phyloP scores from a whole-genome alignment of 768 basidiomycete genomes.

The Porphyrellus cyaneotinctus region DNA sequence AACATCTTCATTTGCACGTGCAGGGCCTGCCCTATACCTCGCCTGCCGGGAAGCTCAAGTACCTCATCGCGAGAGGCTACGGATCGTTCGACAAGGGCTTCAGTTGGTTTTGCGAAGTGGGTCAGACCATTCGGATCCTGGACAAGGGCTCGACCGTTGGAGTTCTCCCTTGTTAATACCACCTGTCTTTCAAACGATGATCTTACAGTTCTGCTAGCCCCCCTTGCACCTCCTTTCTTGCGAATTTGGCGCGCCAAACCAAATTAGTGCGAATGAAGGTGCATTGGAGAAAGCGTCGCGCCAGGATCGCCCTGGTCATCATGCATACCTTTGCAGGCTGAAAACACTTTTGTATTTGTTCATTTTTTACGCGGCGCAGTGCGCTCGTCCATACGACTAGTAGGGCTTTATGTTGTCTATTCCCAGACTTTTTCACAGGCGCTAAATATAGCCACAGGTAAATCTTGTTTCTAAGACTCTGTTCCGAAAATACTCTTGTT shows the following conservation, averaged over 20 bases:
- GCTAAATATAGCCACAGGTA: neutral
- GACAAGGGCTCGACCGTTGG: conserved; percentile 49
- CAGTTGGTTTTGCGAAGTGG: conserved; percentile 67
- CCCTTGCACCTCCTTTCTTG: neutral
- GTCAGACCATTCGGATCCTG: conserved; percentile 58
- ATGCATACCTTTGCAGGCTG: too few relatives aligned
- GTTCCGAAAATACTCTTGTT: neutral
- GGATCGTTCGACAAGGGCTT: conserved; percentile 54
- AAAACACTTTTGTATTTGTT: too few relatives aligned
- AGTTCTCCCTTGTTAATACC: conserved; percentile 44
- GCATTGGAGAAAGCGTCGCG: neutral
- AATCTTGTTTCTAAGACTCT: neutral
- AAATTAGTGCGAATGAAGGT: neutral
- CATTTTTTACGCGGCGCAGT: too few relatives aligned
- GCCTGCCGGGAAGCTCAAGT: conserved; percentile 38
- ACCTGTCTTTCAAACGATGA: neutral
- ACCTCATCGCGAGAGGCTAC: conserved; percentile 41
- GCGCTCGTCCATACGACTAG: neutral
- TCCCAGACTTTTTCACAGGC: too few relatives aligned
- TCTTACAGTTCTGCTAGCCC: neutral
- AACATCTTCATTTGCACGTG: conserved; percentile 74
- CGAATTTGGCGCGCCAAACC: neutral
- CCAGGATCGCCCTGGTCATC: neutral
- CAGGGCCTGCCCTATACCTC: conserved; percentile 64
- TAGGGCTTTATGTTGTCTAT: neutral